Evolutionary conservation across 2,329 filamentous ascomycete species (phyloP).

Genomic region (Ceratocystis huliohia): DNA sequence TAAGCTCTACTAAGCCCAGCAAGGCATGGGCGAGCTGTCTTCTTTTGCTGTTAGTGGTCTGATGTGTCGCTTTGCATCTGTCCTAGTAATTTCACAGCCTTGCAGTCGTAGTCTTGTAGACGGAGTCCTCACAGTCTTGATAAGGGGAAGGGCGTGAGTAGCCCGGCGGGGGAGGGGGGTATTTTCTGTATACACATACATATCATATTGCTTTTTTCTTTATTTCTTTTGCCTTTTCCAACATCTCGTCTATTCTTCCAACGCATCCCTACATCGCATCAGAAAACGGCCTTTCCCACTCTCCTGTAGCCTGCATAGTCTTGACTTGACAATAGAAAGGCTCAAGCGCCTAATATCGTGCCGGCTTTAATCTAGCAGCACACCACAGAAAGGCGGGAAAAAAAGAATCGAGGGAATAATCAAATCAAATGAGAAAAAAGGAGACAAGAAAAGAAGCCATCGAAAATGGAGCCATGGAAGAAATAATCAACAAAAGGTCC

Average conservation of each 20-base stretch:
- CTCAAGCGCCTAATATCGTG: background rate
- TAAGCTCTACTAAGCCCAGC: background rate
- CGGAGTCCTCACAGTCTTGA: background rate
- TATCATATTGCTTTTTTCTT: too few relatives aligned
- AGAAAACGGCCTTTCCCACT: background rate
- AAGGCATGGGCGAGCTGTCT: background rate
- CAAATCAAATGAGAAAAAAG: background rate
- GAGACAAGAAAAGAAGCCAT: conserved; percentile 10
- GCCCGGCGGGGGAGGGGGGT: too few relatives aligned
- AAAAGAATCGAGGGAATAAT: background rate
- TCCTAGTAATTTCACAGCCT: background rate
- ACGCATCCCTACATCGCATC: too few relatives aligned
- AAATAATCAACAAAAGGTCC: conserved; percentile 10
- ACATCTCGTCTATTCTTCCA: too few relatives aligned
- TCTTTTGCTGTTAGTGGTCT: background rate
- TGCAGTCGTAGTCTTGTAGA: background rate
- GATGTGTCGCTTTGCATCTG: background rate
- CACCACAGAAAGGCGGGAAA: background rate
- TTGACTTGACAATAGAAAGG: background rate
- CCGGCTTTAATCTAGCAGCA: background rate
- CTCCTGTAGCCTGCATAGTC: background rate
- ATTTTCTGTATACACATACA: too few relatives aligned
- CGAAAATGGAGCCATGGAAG: conserved; percentile 5
- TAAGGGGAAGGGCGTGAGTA: background rate
- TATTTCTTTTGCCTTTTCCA: too few relatives aligned